phyloP scores from a whole-genome alignment of 805 yeast species.

The Candida ortonii region DNA sequence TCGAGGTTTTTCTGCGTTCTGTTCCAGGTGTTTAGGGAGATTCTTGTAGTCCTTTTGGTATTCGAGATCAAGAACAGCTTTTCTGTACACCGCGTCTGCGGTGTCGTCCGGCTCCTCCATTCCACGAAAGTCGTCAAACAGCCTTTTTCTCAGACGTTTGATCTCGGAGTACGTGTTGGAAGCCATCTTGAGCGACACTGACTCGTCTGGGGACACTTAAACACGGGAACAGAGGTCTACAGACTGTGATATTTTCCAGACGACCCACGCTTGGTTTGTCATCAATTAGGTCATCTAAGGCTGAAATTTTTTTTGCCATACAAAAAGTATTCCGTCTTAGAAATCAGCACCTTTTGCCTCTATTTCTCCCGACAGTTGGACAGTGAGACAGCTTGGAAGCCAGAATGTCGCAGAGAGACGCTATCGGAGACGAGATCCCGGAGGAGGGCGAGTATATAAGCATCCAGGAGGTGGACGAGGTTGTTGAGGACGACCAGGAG shows the following conservation, averaged over 20 bases:
- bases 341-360: no score
- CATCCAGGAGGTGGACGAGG: slow-evolving; percentile 33
- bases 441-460: slow-evolving; percentile 30
- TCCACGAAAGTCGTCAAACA: slow-evolving; percentile 5
- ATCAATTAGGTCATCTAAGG: no score
- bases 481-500: slow-evolving; percentile 31
- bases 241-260: no score
- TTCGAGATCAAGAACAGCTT: slow-evolving; percentile 11
- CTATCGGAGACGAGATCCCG: slow-evolving; percentile 8
- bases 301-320: no score
- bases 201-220: background rate
- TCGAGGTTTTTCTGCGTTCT: slow-evolving; percentile 4
- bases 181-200: slow-evolving; percentile 1
- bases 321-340: no score
- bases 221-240: no score
- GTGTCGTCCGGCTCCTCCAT: slow-evolving; percentile 7
- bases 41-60: slow-evolving; percentile 8
- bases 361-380: no score
- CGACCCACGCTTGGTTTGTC: no score
- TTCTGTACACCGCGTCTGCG: slow-evolving; percentile 11
- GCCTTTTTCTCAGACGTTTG: slow-evolving; percentile 7
- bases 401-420: slow-evolving; percentile 2
- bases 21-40: slow-evolving; percentile 18
- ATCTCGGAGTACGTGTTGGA: slow-evolving; percentile 5
- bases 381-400: no score